phyloP scores from a whole-genome alignment of 352 stramenopile species.

The Aphanomyces euteiches region DNA sequence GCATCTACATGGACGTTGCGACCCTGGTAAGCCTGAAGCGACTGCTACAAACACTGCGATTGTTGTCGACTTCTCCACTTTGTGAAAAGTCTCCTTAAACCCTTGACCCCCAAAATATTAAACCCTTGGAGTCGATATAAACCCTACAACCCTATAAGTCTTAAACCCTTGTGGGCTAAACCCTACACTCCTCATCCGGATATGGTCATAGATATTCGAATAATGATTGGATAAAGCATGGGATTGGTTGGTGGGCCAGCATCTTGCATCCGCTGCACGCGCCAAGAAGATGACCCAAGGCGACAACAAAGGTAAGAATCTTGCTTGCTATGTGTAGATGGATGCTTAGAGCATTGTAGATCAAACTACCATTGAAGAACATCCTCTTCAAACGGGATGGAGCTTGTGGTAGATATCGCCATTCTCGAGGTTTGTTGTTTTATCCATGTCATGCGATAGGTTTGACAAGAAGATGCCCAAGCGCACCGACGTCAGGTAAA shows the following conservation, averaged over 20 bases:
- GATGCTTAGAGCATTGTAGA: neutral
- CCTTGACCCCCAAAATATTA: no score
- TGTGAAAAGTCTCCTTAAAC: constrained; percentile 23
- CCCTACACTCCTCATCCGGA: neutral
- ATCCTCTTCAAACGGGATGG: constrained; percentile 86
- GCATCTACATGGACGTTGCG: constrained; percentile 37
- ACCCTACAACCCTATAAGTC: no score
- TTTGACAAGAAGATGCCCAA: constrained; percentile 93
- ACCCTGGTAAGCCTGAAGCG: constrained; percentile 32
- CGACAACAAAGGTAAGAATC: neutral
- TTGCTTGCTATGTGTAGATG: neutral
- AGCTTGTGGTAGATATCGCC: constrained; percentile 65
- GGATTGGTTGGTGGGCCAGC: constrained; percentile 15
- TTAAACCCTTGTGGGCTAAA: no score
- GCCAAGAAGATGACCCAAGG: neutral
- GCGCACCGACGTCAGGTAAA: constrained; percentile 83
- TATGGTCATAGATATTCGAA: neutral
- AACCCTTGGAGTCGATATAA: no score
- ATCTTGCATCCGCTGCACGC: neutral
- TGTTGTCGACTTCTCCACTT: constrained; percentile 36
- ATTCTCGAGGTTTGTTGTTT: no score
- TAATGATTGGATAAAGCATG: neutral
- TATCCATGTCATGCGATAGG: constrained; percentile 42
- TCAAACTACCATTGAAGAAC: constrained; percentile 38
- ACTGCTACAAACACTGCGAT: constrained; percentile 38